Percentiles rank a stretch among this genome's conserved stretches.
Conservation (phyloP, 1,284 basidiomycete species). For the Neonothopanus nambi region DNA sequence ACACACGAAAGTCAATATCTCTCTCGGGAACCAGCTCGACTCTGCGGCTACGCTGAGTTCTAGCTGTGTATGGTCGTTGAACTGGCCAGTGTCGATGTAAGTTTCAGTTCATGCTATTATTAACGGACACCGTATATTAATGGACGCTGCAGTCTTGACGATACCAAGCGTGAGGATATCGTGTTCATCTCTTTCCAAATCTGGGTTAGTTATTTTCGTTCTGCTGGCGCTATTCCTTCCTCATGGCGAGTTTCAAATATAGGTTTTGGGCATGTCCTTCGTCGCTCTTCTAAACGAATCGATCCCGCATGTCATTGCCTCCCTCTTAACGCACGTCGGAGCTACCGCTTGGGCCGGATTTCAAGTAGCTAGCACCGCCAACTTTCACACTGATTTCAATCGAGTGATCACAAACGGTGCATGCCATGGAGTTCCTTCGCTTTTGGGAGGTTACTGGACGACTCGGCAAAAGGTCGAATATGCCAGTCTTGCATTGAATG, state of each 20-base stretch:
- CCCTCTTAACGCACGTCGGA: conserved; percentile 69
- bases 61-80: conserved; percentile 57
- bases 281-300: conserved; percentile 80
- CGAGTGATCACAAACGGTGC: conserved; percentile 62
- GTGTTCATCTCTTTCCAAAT: conserved; percentile 77
- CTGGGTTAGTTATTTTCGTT: conserved; percentile 48
- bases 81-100: conserved; percentile 67
- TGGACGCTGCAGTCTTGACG: conserved; percentile 47
- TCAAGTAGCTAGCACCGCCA: conserved; percentile 59
- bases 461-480: conserved; percentile 58
- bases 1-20: conserved; percentile 42
- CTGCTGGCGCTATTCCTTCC: not conserved
- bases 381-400: conserved; percentile 58
- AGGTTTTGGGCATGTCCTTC: conserved; percentile 66
- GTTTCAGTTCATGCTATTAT: conserved; percentile 23
- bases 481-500: conserved; percentile 64
- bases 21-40: conserved; percentile 26
- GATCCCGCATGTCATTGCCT: conserved; percentile 74
- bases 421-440: conserved; percentile 49
- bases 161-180: conserved; percentile 77
- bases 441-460: conserved; percentile 63
- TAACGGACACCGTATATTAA: conserved; percentile 1
- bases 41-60: conserved; percentile 37
- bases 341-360: conserved; percentile 71
- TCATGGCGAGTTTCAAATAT: not conserved